Base-by-base conservation (phyloP, 495 filamentous ascomycete species). In the Podospora comata region DNA sequence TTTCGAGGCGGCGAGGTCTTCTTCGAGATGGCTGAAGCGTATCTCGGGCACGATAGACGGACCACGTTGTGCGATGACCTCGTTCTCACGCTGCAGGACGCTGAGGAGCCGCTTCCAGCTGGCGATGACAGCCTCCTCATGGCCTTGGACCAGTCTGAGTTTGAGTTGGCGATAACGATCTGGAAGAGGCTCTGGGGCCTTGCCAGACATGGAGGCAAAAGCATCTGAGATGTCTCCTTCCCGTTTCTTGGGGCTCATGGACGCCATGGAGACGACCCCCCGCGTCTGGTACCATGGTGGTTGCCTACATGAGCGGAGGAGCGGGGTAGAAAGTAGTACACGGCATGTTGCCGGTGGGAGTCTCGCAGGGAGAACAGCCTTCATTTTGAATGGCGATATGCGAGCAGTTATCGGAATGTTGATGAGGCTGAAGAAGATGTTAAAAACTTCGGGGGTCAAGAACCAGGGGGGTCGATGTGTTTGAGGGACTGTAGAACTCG, bases 221-320 rank as follows among this genome's bases (percentile, higher is more conserved):
- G 92, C 86, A 67, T 90, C 91, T 0, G 91, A 92, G 62, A 97
- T 96, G 74, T 95, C 89, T 4, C 93, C 93, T 65, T 82, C 80
- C 9, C 79, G 74, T 70, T 83, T 84, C 11, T 32, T 48, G 16
- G 65, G 23, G 54, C 62, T 65, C 69, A 73, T 73, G 39, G 69
- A 34, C 3, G 70, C 39, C 74, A 74, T 76, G 58, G 68, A 69
- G 7, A 63, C 65, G 15, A 61, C 23, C 57, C 61, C 26, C 4
- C 65, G 67, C 13, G 4, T 19, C 9, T 60, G 60, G 2, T 58
- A 55, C 9, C 15, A 62, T 23, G 54, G 19, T 13, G 23, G 20
- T n/a, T 53, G 54, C 28, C 26, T 48, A 48, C 15, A 16, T 48
- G 39, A 11, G 39, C 13, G 39, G 13, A 48, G 39, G 39, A 3